Evolutionary conservation across 257 asterid species (phyloP), one percentile per base, ranked within the genome.

Genomic region (Jacaranda mimosifolia): DNA sequence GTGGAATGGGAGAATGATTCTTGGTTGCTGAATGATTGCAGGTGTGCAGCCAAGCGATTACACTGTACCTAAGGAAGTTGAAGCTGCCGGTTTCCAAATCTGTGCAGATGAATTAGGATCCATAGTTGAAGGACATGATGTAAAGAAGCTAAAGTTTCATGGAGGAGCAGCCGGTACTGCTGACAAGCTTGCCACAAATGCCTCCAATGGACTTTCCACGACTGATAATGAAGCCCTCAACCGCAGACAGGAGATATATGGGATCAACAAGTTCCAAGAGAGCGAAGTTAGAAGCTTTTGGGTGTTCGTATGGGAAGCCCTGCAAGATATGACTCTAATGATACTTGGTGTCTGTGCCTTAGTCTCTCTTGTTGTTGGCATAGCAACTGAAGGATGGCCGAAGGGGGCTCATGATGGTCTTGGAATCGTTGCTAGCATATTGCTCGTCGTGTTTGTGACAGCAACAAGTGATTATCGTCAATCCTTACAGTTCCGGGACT

Each of bases 331-430:
- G 89, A 94, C 98, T 15, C 94, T 94, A 39, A 91, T 91, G 98
- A 94, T 94, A 77, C 98, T 94, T 38, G 98, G 91, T 9, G 88
- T 85, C 3, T 94, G 97, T 59, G 98, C 98, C 0, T 72, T 90
- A 8, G 91, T 90, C 76, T 94, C 98, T 35, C 82, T 94, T 12
- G 66, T 91, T 6, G 97, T 94, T 39, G 98, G 98, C 56, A 83
- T 94, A 58, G 96, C 96, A 26, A 93, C 94, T 1, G 97, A 93
- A 73, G 98, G 97, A 73, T 93, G 98, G 98, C 97, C 98, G 1
- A 83, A 70, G 56, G 98, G 98, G 5, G 93, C 98, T 72, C 98
- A 93, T 32, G 98, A 93, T 75, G 98, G 98, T 7, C 97, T 93
- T 32, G 97, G 98, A 8, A 91, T 91, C 15, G 96, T 87, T 13